Base-by-base conservation (phyloP, 139 green algal species). In the Spirogloea muscicola region DNA sequence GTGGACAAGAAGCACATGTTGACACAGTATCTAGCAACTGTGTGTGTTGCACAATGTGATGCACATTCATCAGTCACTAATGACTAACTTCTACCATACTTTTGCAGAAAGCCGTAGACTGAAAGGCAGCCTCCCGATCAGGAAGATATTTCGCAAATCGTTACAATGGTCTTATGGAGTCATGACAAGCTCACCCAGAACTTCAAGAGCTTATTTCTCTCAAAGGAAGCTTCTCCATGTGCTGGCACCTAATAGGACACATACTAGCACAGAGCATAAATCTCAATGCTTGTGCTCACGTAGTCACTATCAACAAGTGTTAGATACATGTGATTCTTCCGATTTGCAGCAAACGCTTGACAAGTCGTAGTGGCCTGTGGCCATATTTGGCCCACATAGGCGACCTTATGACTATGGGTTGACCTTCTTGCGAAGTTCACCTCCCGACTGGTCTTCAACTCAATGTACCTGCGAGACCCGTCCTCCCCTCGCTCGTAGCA, bases 391-490 rank as follows among this genome's bases (percentile, higher is more conserved):
- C 55, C 9, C 10, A 68, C 59, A 29, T 68, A 29, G 41, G 33
- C 5, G 43, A n/a, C n/a, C n/a, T n/a, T n/a, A n/a, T n/a, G n/a
- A n/a, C n/a, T n/a, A n/a, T n/a, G n/a, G n/a, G n/a, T n/a, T n/a
- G n/a, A n/a, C n/a, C n/a, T n/a, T n/a, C n/a, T n/a, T n/a, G 59
- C 29, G 59, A 13, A 13, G 27, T 16, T 21, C 10, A 68, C 59
- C 59, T 68, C 59, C 29, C 59, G 6, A 27, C 41, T 61, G 1
- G 72, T 80, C 37, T 80, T 80, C 13, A 80, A 41, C 72, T 80
- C 72, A 46, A 80, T 34, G 42, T 67, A 80, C 40, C 49, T 31
- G 18, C 16, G 37, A 41, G 76, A 41, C 18, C 25, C 21, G 18
- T 42, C 27, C 2, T 21, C 16, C 3, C 40, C 72, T n/a, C 55